These are phyloP conservation scores for Xylaria cubensis DNA, from an alignment of 495 filamentous ascomycete species.

Conservation along the genomic window DNA sequence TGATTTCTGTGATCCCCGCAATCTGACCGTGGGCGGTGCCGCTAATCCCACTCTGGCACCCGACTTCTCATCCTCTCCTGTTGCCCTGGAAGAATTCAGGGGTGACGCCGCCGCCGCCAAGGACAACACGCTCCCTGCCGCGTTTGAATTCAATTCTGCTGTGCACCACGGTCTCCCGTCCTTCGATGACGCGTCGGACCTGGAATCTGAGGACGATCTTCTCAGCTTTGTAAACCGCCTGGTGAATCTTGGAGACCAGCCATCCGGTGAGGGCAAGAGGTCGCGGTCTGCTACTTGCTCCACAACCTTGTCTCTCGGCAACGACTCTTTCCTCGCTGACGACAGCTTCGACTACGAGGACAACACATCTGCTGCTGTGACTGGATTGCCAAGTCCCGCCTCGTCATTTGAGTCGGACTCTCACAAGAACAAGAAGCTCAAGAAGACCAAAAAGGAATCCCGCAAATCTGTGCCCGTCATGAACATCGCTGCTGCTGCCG, in stretches of 20 bases:
- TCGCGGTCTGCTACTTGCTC: conserved; percentile 80
- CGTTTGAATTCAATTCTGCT: conserved; percentile 61
- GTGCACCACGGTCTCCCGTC: conserved; percentile 68
- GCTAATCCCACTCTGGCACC: conserved; percentile 58
- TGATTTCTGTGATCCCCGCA: conserved; percentile 92
- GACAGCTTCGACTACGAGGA: conserved; percentile 80
- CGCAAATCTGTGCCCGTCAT: conserved; percentile 52
- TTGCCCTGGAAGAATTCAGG: conserved; percentile 70
- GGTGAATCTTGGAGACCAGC: conserved; percentile 66
- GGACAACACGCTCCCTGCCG: conserved; percentile 57
- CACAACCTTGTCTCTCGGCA: conserved; percentile 67
- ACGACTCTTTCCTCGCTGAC: conserved; percentile 78
- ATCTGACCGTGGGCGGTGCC: conserved; percentile 77
- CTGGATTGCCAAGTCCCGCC: conserved; percentile 56
- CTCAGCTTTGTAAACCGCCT: conserved; percentile 77
- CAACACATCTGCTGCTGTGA: conserved; percentile 61
- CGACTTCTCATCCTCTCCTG: conserved; percentile 65
- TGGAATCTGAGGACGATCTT: conserved; percentile 93
- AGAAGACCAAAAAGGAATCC: conserved; percentile 59
- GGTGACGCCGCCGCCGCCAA: conserved; percentile 57
- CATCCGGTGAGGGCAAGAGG: conserved; percentile 67
- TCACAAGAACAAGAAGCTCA: conserved; percentile 69
- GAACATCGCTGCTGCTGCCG: conserved; percentile 43
- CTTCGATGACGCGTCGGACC: conserved; percentile 87
- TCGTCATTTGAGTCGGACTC: conserved; percentile 54